phyloP scores from a whole-genome alignment of 768 basidiomycete species.

The Suillus plorans region DNA sequence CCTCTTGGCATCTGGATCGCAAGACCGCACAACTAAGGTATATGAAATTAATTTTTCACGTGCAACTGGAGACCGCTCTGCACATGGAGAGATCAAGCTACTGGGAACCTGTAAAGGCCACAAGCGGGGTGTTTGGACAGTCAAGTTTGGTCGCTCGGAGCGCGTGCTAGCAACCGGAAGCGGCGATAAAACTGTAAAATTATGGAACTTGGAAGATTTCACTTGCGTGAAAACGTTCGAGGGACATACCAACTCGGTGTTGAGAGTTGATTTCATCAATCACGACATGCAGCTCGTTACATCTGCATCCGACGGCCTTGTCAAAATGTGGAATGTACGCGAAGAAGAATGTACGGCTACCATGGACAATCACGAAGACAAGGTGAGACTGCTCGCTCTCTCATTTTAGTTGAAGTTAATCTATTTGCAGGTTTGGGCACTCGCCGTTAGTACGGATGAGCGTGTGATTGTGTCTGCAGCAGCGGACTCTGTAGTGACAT shows the following conservation, averaged over 20 bases:
- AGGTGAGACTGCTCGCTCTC: constrained; percentile 49
- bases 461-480: constrained; percentile 87
- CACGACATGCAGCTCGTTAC: constrained; percentile 84
- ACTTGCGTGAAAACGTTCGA: constrained; percentile 96
- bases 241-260: constrained; percentile 95
- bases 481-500: constrained; percentile 93
- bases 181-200: constrained; percentile 90
- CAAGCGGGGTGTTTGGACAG: constrained; percentile 95
- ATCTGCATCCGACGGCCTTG: constrained; percentile 89
- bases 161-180: constrained; percentile 89
- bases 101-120: constrained; percentile 93
- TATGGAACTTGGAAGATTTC: constrained; percentile 95
- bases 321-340: constrained; percentile 92
- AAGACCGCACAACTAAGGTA: constrained; percentile 92
- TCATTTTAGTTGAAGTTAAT: constrained; percentile 3
- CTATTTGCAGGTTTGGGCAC: constrained; percentile 86
- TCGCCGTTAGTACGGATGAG: constrained; percentile 81
- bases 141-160: constrained; percentile 83
- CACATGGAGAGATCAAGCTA: constrained; percentile 69
- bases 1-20: constrained; percentile 89
- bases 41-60: constrained; percentile 68
- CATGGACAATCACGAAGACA: constrained; percentile 97
- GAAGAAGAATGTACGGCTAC: constrained; percentile 87
- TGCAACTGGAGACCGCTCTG: constrained; percentile 38
- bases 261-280: constrained; percentile 89